Percentiles rank a stretch among this genome's conserved stretches.
These are phyloP conservation scores for Colletotrichum acutatum DNA, from an alignment of 2,329 filamentous ascomycete genomes.

Conservation along the genomic window DNA sequence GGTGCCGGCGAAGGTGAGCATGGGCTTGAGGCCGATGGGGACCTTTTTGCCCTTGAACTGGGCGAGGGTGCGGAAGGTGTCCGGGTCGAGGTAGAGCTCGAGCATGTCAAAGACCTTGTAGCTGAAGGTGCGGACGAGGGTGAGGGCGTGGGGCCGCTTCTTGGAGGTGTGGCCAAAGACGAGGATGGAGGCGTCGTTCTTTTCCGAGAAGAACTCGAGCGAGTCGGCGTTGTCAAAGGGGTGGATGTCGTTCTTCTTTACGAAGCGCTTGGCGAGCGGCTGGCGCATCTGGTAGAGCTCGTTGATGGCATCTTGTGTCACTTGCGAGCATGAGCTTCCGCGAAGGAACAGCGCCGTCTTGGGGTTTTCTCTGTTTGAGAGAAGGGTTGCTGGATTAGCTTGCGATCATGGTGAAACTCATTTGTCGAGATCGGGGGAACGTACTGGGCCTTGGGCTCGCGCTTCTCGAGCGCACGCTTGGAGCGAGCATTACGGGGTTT, in stretches of 20 bases:
- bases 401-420: background rate
- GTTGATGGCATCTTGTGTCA: constrained; percentile 84
- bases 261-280: constrained; percentile 88
- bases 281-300: constrained; percentile 88
- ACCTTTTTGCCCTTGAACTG: constrained; percentile 83
- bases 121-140: constrained; percentile 83
- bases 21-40: constrained; percentile 84
- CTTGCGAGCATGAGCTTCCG: constrained; percentile 84
- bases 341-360: constrained; percentile 92
- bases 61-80: constrained; percentile 74
- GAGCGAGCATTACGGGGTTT: constrained; percentile 82
- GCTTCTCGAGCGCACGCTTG: constrained; percentile 93
- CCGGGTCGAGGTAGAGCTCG: constrained; percentile 84
- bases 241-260: constrained; percentile 95
- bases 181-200: constrained; percentile 91
- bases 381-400: background rate
- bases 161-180: constrained; percentile 89
- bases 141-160: constrained; percentile 94
- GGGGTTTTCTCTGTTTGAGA: constrained; percentile 73
- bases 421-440: background rate
- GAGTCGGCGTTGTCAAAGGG: constrained; percentile 92
- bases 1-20: constrained; percentile 91
- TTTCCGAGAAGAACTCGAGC: constrained; percentile 94
- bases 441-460: constrained; percentile 80
- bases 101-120: constrained; percentile 95